Evolutionary conservation across 352 stramenopile species (phyloP).

Genomic region (Globisporangium cylindrosporum): DNA sequence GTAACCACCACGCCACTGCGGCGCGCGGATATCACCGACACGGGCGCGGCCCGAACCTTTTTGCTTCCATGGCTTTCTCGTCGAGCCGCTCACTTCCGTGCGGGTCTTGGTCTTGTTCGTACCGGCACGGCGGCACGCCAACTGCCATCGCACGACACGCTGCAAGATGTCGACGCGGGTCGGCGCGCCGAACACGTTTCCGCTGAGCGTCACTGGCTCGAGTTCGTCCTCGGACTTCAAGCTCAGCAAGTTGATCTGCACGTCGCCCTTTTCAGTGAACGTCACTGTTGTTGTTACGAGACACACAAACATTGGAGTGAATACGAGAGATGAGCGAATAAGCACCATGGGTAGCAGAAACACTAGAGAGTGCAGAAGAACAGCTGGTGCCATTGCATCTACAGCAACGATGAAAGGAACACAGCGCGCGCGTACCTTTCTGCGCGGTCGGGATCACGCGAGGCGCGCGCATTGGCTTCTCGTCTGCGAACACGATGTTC

Average conservation of each 20-base stretch:
- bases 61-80: constrained; percentile 86
- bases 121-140: constrained; percentile 76
- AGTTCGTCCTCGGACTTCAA: constrained; percentile 44
- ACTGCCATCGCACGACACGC: constrained; percentile 86
- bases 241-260: constrained; percentile 66
- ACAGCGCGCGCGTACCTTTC: constrained; percentile 29
- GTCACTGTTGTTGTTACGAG: constrained; percentile 24
- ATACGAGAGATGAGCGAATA: not conserved
- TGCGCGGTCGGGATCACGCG: constrained; percentile 63
- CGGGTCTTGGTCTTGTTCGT: constrained; percentile 90
- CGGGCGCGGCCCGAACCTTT: constrained; percentile 84
- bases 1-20: constrained; percentile 86
- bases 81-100: constrained; percentile 84
- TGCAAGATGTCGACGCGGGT: constrained; percentile 85
- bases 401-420: not conserved
- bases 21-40: constrained; percentile 85
- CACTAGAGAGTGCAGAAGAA: not conserved
- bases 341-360: not conserved
- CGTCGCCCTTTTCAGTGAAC: constrained; percentile 49
- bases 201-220: constrained; percentile 55
- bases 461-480: constrained; percentile 65
- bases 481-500: constrained; percentile 71
- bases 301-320: not conserved
- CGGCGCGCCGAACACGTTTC: constrained; percentile 72
- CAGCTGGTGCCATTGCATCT: not conserved